These are phyloP conservation scores for Naganishia sp. DNA, from an alignment of 1,284 basidiomycete species.

Conservation along the genomic window DNA sequence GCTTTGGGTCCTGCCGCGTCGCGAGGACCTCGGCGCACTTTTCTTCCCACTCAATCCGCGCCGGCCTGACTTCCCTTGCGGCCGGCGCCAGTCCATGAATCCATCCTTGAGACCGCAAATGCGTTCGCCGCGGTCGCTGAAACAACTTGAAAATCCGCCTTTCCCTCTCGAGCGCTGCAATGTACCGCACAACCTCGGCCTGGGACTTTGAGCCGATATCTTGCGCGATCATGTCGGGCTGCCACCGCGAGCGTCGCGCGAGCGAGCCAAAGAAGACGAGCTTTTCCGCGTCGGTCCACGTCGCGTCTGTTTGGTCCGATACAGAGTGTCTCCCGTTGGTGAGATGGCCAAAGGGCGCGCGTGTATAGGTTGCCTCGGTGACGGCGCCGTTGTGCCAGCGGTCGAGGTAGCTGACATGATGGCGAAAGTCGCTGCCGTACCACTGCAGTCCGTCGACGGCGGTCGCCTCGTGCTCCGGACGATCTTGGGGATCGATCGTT, in stretches of 20 bases:
- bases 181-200: conserved; percentile 64
- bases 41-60: conserved; percentile 67
- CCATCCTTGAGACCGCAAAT: conserved; percentile 30
- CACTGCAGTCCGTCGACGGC: neutral
- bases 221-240: conserved; percentile 70
- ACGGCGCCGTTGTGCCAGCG: conserved; percentile 7
- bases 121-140: conserved; percentile 45
- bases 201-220: conserved; percentile 63
- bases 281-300: conserved; percentile 69
- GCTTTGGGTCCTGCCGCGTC: conserved; percentile 11
- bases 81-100: conserved; percentile 40
- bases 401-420: conserved; percentile 9
- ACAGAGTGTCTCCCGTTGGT: neutral
- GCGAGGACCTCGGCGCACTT: conserved; percentile 56
- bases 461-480: neutral
- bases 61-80: conserved; percentile 60
- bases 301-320: neutral
- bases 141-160: conserved; percentile 17
- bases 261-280: conserved; percentile 69
- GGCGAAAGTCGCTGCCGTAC: conserved; percentile 14
- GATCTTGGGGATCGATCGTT: neutral
- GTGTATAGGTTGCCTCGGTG: neutral
- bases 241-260: conserved; percentile 63
- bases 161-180: conserved; percentile 57
- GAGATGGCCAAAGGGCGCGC: neutral